Evolutionary conservation across 2,329 filamentous ascomycete species (phyloP), one percentile per base, ranked within the genome.

Genomic region (Hypoxylon sp.): DNA sequence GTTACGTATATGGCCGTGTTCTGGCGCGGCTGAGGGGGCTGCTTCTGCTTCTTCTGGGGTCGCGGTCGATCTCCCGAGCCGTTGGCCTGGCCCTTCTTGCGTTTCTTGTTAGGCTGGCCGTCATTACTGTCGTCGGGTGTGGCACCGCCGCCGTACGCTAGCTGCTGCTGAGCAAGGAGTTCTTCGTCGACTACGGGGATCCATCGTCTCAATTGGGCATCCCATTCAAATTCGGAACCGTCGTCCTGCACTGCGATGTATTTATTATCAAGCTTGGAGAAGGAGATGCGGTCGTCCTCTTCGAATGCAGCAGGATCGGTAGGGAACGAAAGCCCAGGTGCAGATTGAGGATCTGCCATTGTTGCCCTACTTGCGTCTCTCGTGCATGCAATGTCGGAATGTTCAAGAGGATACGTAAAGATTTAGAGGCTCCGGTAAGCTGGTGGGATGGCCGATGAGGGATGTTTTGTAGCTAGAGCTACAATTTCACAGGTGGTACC

Each of bases 1-100:
- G 92, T 96, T 43, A 97, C 90, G 77, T 94, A 99, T 63, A 99
- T 85, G 37, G 94, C 94, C 4, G 91, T 96, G 73, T 97, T 98
- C 67, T 93, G 81, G 58, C 80, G 80, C 11, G 82, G 80, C 62
- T 79, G 76, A 5, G 79, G 78, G 2, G 79, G 78, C 9, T 78
- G 75, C 58, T 81, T 81, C 54, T 78, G 71, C 61, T 79, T 77
- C 72, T 82, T 81, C 58, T 70, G 74, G 11, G 75, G 75, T 7
- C 77, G 78, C 53, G 72, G 56, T 35, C 62, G 64, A 15, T 62
- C 63, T 31, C 50, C 64, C 26, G 67, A 55, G 27, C 62, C 67
- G 52, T 69, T 71, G 64, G 68, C 70, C 27, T 64, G 60, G 43
- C 73, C 73, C 60, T 73, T 74, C 69, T 72, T 77, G 55, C 75